Percentiles rank a stretch among this genome's conserved stretches.
phyloP scores from a whole-genome alignment of 441 rosid species.

The Melastoma candidum region DNA sequence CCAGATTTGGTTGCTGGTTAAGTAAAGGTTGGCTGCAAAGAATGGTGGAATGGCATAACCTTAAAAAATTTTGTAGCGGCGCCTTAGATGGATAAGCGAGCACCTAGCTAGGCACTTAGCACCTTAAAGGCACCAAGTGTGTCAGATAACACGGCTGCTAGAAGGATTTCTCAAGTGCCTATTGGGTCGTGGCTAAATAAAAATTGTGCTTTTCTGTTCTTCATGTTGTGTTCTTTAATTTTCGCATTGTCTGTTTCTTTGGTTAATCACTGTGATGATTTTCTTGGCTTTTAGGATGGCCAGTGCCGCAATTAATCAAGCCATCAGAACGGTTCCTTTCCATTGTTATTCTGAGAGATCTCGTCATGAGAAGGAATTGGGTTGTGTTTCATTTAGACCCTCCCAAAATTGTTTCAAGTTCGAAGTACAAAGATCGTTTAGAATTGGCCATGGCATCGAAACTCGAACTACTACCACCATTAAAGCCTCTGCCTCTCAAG shows the following conservation, averaged over 20 bases:
- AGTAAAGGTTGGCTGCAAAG: too few species aligned
- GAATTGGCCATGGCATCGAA: background rate
- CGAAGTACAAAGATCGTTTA: background rate
- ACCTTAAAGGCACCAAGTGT: too few species aligned
- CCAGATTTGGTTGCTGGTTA: too few species aligned
- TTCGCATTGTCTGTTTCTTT: background rate
- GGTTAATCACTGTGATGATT: background rate
- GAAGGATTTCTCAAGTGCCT: too few species aligned
- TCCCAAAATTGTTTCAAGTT: background rate
- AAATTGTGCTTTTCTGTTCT: background rate
- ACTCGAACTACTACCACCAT: background rate
- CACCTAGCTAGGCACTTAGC: too few species aligned
- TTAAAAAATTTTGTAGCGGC: too few species aligned
- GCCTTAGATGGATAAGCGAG: too few species aligned
- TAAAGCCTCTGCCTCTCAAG: slow-evolving; percentile 1
- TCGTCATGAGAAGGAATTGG: slow-evolving; percentile 6
- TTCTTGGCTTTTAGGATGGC: slow-evolving; percentile 2
- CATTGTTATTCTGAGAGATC: background rate
- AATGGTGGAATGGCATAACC: too few species aligned
- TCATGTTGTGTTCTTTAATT: background rate
- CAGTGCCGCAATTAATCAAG: slow-evolving; percentile 2
- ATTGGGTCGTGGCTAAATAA: too few species aligned
- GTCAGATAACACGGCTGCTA: too few species aligned
- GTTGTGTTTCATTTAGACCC: slow-evolving; percentile 3
- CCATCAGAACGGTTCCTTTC: slow-evolving; percentile 1